A percentile compares a stretch with the other conserved stretches of the same genome.
Conservation (phyloP, 2,329 filamentous ascomycete species). For the Cytospora piceicola region DNA sequence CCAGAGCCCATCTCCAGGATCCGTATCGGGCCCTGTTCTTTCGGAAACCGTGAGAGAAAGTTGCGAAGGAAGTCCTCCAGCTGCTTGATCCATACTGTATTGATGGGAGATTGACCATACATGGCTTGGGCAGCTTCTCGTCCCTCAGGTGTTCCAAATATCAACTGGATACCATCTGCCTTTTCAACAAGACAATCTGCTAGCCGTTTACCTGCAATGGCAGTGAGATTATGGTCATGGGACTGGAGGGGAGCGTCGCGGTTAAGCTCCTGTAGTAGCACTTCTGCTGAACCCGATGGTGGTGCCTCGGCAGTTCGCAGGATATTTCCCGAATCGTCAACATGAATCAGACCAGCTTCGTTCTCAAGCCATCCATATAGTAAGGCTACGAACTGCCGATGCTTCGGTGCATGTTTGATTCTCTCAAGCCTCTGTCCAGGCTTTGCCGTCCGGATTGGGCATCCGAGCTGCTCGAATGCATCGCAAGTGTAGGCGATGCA, state of each 20-base stretch:
- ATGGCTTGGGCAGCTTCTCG: conserved; percentile 9
- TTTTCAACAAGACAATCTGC: conserved; percentile 30
- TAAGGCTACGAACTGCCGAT: conserved; percentile 38
- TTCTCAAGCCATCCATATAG: conserved; percentile 42
- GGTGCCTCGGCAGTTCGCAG: conserved; percentile 34
- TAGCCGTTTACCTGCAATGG: conserved; percentile 28
- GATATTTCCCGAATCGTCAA: conserved; percentile 27
- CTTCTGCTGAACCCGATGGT: background rate
- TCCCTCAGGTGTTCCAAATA: conserved; percentile 30
- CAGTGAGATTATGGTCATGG: conserved; percentile 33
- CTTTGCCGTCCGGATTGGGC: conserved; percentile 31
- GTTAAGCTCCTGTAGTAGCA: conserved; percentile 2
- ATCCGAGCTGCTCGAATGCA: conserved; percentile 42
- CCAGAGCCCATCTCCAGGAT: conserved; percentile 42
- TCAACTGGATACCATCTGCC: conserved; percentile 27
- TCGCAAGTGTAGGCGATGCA: conserved; percentile 39
- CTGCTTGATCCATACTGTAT: background rate
- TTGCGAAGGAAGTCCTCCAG: conserved; percentile 1
- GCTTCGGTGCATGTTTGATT: conserved; percentile 36
- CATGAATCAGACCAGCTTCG: conserved; percentile 38
- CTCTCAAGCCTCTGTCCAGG: conserved; percentile 35
- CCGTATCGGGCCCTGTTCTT: conserved; percentile 31
- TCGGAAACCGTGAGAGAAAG: conserved; percentile 22
- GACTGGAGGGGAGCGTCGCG: conserved; percentile 27
- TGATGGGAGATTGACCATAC: conserved; percentile 10